phyloP scores from a whole-genome alignment of 2,329 filamentous ascomycete species.

The Colletotrichum somersetense region DNA sequence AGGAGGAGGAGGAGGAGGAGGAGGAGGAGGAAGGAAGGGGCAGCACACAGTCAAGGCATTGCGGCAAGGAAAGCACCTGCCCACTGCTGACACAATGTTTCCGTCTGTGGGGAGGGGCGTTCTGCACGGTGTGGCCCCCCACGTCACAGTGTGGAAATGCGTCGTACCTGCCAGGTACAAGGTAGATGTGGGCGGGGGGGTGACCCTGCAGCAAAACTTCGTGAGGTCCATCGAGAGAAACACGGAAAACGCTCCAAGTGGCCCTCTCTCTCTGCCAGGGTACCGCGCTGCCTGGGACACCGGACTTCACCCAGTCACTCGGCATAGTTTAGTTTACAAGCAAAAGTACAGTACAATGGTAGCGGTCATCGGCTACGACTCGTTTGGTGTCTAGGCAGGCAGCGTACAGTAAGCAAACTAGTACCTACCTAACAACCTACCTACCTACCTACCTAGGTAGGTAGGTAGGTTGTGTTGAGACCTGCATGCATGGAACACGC shows the following conservation, averaged over 20 bases:
- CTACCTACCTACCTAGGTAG: not conserved
- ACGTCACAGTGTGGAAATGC: conserved; percentile 4
- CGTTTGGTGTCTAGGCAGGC: too few relatives aligned
- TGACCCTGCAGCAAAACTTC: not conserved
- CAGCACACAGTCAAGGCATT: not conserved
- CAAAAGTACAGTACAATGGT: not conserved
- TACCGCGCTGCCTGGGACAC: too few relatives aligned
- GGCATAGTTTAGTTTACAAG: not conserved
- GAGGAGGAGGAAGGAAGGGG: too few relatives aligned
- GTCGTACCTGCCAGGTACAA: too few relatives aligned
- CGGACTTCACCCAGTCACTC: too few relatives aligned
- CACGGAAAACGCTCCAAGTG: conserved; percentile 7
- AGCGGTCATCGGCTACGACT: conserved; percentile 18
- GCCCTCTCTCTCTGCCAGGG: too few relatives aligned
- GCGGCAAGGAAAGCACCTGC: conserved; percentile 1
- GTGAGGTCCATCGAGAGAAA: not conserved
- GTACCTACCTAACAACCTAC: too few relatives aligned
- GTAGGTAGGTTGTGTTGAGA: conserved; percentile 2
- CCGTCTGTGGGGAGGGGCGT: not conserved
- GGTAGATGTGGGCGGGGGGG: too few relatives aligned
- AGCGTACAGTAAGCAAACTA: too few relatives aligned
- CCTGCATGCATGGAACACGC: conserved; percentile 37
- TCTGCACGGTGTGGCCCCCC: not conserved
- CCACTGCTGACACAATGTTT: not conserved
- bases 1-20: too few relatives aligned